These are phyloP conservation scores for Neurospora sp. DNA, from an alignment of 495 filamentous ascomycete genomes.

Conservation along the genomic window DNA sequence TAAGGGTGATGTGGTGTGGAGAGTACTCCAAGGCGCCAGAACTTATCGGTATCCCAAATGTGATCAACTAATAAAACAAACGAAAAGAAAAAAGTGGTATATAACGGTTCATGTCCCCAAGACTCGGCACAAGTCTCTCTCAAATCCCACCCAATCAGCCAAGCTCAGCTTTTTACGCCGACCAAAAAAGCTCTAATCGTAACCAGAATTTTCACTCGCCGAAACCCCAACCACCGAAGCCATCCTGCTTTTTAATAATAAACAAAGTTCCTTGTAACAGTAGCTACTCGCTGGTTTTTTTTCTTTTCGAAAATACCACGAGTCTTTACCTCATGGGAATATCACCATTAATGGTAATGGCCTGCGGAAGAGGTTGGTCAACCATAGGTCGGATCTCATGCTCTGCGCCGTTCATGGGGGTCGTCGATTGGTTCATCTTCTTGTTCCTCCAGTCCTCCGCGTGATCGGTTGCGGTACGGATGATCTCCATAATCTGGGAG, in stretches of 20 bases:
- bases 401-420: neutral
- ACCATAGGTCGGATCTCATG: neutral
- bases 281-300: neutral
- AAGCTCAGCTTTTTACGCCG: neutral
- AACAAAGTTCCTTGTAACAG: neutral
- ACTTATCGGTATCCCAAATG: neutral
- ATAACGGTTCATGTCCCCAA: neutral
- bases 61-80: neutral
- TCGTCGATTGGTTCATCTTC: slow-evolving; percentile 24
- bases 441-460: slow-evolving; percentile 82
- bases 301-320: neutral
- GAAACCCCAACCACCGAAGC: neutral
- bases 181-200: neutral
- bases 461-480: slow-evolving; percentile 73
- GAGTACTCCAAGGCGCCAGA: neutral
- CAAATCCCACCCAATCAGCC: neutral
- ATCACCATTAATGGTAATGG: slow-evolving; percentile 1
- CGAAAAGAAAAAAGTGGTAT: neutral
- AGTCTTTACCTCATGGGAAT: neutral
- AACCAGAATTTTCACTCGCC: neutral
- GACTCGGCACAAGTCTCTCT: neutral
- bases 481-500: slow-evolving; percentile 66
- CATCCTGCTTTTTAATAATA: neutral
- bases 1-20: neutral
- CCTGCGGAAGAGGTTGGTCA: neutral